Base-by-base conservation (phyloP, 345 rosid species). In the Gossypium longicalyx region DNA sequence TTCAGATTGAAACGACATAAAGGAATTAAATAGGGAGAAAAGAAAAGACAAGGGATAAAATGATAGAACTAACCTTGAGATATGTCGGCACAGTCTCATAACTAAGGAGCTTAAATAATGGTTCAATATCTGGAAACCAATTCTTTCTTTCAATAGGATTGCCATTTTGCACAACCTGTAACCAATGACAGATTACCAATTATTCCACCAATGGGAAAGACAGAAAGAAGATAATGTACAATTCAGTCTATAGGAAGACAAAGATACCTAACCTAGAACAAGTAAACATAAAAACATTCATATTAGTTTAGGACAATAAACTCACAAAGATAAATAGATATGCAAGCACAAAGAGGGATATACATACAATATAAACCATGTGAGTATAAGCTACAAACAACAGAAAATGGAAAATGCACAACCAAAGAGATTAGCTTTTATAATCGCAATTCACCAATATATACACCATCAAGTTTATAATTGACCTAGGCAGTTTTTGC, bases 81-180 rank as follows among this genome's bases (percentile, higher is more conserved):
- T 87, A 91, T 71, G 98, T 90, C 57, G 94, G 98, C 76, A 94
- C 97, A 54, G 87, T 91, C 84, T 94, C 98, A 77, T 91, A 92
- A 78, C 98, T 80, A 75, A 94, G 98, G 80, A 94, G 98, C 89
- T 89, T 94, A 86, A 92, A 94, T 71, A 94, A 84, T 72, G 98
- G 95, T 83, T 92, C 97, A 52, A 89, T 87, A 76, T 94, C 93
- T 54, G 91, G 91, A 84, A 94, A 92, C 98, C 97, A 92, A 70
- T 87, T 89, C 82, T 86, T 91, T 82, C 89, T 88, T 81, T 94
- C 98, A 73, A 77, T 56, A 9, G 93, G 95, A 83, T 87, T 89
- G 60, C 97, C 98, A 74, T 87, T 88, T 87, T 90, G 97, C 76
- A 94, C 77, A 71, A 91, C 93, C 96, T 91, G 82, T 53, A 80